Base-by-base conservation (phyloP, 306 rosid genomes). In the Sesbania bispinosa region DNA sequence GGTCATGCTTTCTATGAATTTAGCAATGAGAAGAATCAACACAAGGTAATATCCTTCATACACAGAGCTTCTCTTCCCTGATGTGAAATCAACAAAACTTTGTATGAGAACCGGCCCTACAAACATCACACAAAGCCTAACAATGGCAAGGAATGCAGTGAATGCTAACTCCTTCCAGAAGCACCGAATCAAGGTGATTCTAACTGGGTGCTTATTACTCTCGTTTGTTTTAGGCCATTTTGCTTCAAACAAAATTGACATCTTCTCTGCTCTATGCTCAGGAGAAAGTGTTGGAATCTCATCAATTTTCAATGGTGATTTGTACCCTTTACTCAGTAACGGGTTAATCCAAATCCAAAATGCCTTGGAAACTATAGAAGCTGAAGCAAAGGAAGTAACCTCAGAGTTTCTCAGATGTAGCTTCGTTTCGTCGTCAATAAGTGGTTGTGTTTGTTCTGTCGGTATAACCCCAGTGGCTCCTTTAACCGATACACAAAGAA, bases 321-420 rank as follows among this genome's bases (percentile, higher is more conserved):
- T 85, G 81, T 86, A 83, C 39, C 97, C 97, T 81, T 83, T 79
- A 13, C 77, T 71, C 46, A 90, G 77, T 60, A 90, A 73, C 23
- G 97, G 97, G 60, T 90, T 88, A 71, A 90, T 79, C 97, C 97
- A 90, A 45, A 78, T 7, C 92, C 85, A 86, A 59, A 86, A 82
- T 7, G 88, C 84, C 74, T 86, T 90, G 4, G 92, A 86, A 10
- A 86, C 5, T 4, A 80, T 1, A 19, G 95, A 86, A 81, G 95
- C 95, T 5, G 97, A 86, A 73, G 95, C 92, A 73, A 79, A 90
- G 3, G 39, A 85, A 47, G 85, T 79, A 64, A 85, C 87, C 36
- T 81, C 76, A 5, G 83, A 24, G 69, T 80, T 72, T 59, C 26
- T 52, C 48, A 61, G 85, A 29, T 26, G 41, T 3, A 72, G 18